phyloP scores from a whole-genome alignment of 1,284 basidiomycete species.

The Sparassis latifolia region DNA sequence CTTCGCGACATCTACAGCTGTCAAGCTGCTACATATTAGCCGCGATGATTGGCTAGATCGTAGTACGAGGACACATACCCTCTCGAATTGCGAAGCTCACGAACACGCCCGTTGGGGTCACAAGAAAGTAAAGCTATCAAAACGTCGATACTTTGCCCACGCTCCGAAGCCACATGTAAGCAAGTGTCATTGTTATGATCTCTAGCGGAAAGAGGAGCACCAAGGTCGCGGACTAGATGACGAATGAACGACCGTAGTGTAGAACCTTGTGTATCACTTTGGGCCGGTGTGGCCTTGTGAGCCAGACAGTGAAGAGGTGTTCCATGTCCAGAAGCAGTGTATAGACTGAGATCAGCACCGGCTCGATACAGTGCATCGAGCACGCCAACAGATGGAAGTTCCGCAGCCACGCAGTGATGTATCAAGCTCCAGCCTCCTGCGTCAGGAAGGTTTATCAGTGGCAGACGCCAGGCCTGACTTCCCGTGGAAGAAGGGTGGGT shows the following conservation, averaged over 20 bases:
- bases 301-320: slow-evolving; percentile 69
- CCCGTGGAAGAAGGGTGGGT: slow-evolving; percentile 22
- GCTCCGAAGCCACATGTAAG: slow-evolving; percentile 89
- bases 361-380: slow-evolving; percentile 66
- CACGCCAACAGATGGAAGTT: slow-evolving; percentile 49
- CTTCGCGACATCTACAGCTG: slow-evolving; percentile 59
- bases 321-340: slow-evolving; percentile 56
- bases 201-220: slow-evolving; percentile 54
- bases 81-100: slow-evolving; percentile 56
- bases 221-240: slow-evolving; percentile 62
- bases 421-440: slow-evolving; percentile 62
- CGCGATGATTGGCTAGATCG: background rate
- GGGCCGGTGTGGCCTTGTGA: slow-evolving; percentile 35
- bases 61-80: slow-evolving; percentile 39
- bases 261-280: slow-evolving; percentile 29
- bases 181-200: slow-evolving; percentile 89
- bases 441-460: slow-evolving; percentile 51
- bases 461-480: slow-evolving; percentile 1
- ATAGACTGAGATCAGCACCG: slow-evolving; percentile 64
- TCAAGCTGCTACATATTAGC: slow-evolving; percentile 37
- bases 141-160: slow-evolving; percentile 67
- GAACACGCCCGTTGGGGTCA: slow-evolving; percentile 46
- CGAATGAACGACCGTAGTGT: slow-evolving; percentile 50
- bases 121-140: slow-evolving; percentile 56
- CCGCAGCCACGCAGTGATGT: slow-evolving; percentile 56